Conservation (phyloP, 805 yeast genomes). For the Hanseniaspora thailandica region DNA sequence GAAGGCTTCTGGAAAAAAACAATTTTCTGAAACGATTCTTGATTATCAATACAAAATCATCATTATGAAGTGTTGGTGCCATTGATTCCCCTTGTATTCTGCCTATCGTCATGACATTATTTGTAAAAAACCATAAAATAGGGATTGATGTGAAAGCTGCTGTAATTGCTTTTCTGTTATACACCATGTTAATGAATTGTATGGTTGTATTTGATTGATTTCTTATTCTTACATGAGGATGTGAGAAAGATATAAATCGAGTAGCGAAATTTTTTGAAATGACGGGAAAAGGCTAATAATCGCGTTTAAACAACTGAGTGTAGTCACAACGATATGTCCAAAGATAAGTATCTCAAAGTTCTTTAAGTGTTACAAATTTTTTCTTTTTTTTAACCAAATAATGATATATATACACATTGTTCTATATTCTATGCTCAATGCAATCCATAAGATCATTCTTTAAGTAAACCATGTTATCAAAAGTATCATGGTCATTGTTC, state of each 20-base stretch:
- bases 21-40: neutral
- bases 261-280: too few species aligned
- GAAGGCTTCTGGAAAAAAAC: neutral
- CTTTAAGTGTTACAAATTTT: too few species aligned
- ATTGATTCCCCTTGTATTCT: constrained; percentile 13
- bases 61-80: constrained; percentile 3
- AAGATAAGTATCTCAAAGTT: too few species aligned
- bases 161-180: neutral
- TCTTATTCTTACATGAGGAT: too few species aligned
- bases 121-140: neutral
- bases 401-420: too few species aligned
- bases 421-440: neutral
- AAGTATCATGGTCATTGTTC: constrained; percentile 23
- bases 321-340: too few species aligned
- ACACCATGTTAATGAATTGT: neutral
- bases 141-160: neutral
- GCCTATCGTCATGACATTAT: constrained; percentile 7
- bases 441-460: constrained; percentile 5
- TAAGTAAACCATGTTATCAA: constrained; percentile 7
- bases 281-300: too few species aligned
- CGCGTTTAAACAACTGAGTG: too few species aligned
- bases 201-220: neutral
- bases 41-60: neutral
- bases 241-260: too few species aligned
- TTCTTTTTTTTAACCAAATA: too few species aligned